Base-by-base conservation (phyloP, 164 flowering plant genomes). In the Pachysandra terminalis region DNA sequence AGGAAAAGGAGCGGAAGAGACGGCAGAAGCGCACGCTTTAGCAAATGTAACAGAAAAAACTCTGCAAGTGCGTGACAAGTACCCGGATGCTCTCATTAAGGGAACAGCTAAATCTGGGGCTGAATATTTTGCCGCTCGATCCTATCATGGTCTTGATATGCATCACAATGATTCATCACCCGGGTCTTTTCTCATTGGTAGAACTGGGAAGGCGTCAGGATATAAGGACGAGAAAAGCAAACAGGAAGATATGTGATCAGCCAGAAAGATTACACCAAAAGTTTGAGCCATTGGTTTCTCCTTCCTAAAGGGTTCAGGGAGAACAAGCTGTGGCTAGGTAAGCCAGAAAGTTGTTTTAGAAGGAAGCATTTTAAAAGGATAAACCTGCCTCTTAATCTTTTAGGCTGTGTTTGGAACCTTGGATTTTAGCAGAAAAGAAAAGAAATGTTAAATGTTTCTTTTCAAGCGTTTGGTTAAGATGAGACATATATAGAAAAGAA, bases 181-280 rank as follows among this genome's bases (percentile, higher is more conserved):
- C 2, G 80, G 73, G 65, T 71, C 86, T 48, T 78, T 76, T 73
- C 51, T 84, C 32, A 73, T 78, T 26, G 98, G 97, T 5, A 80
- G 91, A 81, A 82, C 87, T 48, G 98, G 98, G 40, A 94, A 77
- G 79, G 97, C 98, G 32, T 82, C 92, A 7, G 91, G 93, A 0
- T 94, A 94, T 51, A 63, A 72, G n/a, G 84, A 84, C 48, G 98
- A 94, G 83, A 87, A 71, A 49, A 63, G 56, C 23, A 54, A 59
- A 14, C 45, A 64, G 28, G 27, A 37, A 68, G 40, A 52, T 56
- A 21, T 22, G 28, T 71, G 69, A 71, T 41, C 35, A 8, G 17
- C 45, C 40, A 5, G 10, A 5, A 40, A 40, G 10, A 10, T 5
- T 40, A 40, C 7, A 40, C 45, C 45, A 5, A 40, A 40, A 40